Evolutionary conservation across 2,329 filamentous ascomycete species (phyloP).

Genomic region (Beauveria pseudobassiana): DNA sequence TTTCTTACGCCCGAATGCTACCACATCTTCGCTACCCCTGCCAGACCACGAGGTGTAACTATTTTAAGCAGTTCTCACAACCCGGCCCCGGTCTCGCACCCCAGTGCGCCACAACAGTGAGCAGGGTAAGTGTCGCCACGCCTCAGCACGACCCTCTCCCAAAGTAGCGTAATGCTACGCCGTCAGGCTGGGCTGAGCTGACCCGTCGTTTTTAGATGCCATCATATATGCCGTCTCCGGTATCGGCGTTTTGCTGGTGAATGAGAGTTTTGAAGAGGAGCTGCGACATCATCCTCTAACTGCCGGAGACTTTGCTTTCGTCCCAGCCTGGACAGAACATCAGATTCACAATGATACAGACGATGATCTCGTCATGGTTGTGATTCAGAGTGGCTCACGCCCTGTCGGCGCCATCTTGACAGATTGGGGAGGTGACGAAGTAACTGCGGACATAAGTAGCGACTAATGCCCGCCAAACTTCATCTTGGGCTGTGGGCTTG

Average conservation of each 20-base stretch:
- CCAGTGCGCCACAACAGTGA: slow-evolving; percentile 63
- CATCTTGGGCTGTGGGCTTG: neutral
- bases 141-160: neutral
- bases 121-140: slow-evolving; percentile 42
- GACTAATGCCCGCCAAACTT: neutral
- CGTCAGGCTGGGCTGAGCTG: slow-evolving; percentile 1
- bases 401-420: slow-evolving; percentile 56
- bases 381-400: slow-evolving; percentile 53
- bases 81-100: slow-evolving; percentile 53
- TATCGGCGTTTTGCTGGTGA: slow-evolving; percentile 51
- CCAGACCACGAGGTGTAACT: slow-evolving; percentile 17
- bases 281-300: slow-evolving; percentile 48
- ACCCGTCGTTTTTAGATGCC: slow-evolving; percentile 40
- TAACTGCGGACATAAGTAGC: slow-evolving; percentile 11
- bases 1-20: slow-evolving; percentile 5
- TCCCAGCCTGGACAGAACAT: slow-evolving; percentile 64
- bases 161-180: neutral
- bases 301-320: slow-evolving; percentile 61
- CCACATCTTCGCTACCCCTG: neutral
- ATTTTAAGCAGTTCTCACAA: slow-evolving; percentile 46
- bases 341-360: slow-evolving; percentile 61
- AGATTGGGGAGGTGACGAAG: slow-evolving; percentile 50
- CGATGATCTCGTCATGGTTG: slow-evolving; percentile 54
- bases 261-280: slow-evolving; percentile 43
- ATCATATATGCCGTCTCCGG: slow-evolving; percentile 61